Percentiles rank a stretch among this genome's conserved stretches.
Evolutionary conservation across 441 rosid species (phyloP).

Genomic region (Bocquillonia castaneifolia): DNA sequence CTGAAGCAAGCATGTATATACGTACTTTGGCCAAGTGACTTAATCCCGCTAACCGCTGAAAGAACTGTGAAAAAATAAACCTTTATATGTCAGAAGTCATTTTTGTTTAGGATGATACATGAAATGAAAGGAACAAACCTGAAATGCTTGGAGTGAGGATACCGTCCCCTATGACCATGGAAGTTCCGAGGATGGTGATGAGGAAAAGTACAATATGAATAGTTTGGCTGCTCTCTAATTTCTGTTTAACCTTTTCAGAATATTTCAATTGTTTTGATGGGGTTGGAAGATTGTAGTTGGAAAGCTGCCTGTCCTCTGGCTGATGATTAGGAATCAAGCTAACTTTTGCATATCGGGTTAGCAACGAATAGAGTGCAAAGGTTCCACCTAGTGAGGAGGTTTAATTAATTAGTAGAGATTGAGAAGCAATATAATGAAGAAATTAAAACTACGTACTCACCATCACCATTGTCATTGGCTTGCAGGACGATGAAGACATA

Average conservation of each 20-base stretch:
- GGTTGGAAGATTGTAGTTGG: slow-evolving; percentile 53
- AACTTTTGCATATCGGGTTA: slow-evolving; percentile 49
- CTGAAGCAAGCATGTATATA: background rate
- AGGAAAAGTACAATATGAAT: slow-evolving; percentile 47
- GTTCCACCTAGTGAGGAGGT: slow-evolving; percentile 90
- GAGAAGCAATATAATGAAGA: too few relatives aligned
- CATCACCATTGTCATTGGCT: slow-evolving; percentile 85
- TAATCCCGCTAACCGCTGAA: slow-evolving; percentile 66
- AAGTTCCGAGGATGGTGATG: slow-evolving; percentile 64
- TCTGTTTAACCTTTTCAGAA: slow-evolving; percentile 44
- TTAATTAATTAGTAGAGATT: too few relatives aligned
- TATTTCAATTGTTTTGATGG: slow-evolving; percentile 39
- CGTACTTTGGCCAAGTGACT: slow-evolving; percentile 48
- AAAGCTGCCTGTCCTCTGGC: slow-evolving; percentile 58
- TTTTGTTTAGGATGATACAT: background rate
- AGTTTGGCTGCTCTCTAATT: slow-evolving; percentile 38
- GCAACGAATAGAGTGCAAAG: slow-evolving; percentile 68
- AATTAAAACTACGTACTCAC: slow-evolving; percentile 23
- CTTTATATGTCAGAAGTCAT: background rate
- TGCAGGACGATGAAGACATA: slow-evolving; percentile 58
- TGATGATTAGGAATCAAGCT: slow-evolving; percentile 63
- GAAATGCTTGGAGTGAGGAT: slow-evolving; percentile 79
- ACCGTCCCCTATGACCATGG: slow-evolving; percentile 88
- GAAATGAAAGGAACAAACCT: slow-evolving; percentile 27
- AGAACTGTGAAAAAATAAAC: slow-evolving; percentile 39